phyloP scores from a whole-genome alignment of 169 alveolate genomes.

The Plasmodium gonderi region DNA sequence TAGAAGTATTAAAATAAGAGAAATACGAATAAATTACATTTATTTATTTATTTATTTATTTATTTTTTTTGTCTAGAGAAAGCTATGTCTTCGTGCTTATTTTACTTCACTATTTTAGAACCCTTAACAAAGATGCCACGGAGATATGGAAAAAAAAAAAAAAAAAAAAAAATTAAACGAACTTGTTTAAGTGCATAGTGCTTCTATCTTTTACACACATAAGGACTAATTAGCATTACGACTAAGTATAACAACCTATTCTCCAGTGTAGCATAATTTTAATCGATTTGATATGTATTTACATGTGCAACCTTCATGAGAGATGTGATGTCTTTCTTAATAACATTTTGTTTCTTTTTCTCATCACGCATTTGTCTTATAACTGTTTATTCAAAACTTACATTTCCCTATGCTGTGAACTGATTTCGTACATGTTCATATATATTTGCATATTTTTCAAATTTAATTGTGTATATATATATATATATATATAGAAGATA shows the following conservation, averaged over 20 bases:
- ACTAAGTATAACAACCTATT: background rate
- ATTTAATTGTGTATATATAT: background rate
- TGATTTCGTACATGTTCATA: background rate
- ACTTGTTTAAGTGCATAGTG: background rate
- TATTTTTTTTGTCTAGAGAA: background rate
- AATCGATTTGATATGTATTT: background rate
- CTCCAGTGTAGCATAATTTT: background rate
- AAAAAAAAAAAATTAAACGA: background rate
- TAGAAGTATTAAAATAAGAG: background rate
- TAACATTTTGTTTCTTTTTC: background rate
- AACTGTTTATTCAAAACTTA: background rate
- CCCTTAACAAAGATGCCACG: background rate
- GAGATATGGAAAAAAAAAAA: background rate
- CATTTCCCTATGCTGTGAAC: background rate
- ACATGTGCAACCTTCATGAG: background rate
- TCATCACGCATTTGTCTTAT: background rate
- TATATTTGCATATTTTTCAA: background rate
- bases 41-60: background rate
- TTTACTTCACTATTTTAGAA: slow-evolving; percentile 1
- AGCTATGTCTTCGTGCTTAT: slow-evolving; percentile 15
- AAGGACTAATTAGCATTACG: background rate
- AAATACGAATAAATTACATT: background rate
- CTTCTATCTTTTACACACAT: background rate
- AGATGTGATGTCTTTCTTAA: background rate
- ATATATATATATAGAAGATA: background rate